Evolutionary conservation across 2,329 filamentous ascomycete genomes (phyloP).

Genomic region (Microcyclospora pomicola): DNA sequence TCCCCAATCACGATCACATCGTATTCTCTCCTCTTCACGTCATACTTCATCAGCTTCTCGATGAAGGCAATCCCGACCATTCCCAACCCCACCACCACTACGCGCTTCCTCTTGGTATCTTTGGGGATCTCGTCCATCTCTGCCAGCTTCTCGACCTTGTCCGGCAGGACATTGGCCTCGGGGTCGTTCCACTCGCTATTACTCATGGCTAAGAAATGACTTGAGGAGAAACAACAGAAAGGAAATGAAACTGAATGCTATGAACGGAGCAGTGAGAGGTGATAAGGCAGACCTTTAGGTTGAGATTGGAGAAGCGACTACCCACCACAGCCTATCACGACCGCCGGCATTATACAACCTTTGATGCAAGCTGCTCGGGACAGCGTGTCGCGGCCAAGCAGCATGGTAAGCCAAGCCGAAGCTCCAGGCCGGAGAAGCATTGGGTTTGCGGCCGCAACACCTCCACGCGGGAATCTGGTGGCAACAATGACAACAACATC

Average conservation of each 20-base stretch:
- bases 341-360: no score
- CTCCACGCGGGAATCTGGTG: no score
- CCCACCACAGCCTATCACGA: no score
- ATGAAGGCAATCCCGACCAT: constrained; percentile 57
- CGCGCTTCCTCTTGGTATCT: constrained; percentile 40
- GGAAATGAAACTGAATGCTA: background rate
- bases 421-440: no score
- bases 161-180: constrained; percentile 32
- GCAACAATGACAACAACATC: no score
- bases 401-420: no score
- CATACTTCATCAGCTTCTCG: constrained; percentile 78
- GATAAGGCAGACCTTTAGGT: background rate
- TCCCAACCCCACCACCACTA: constrained; percentile 75
- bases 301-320: no score
- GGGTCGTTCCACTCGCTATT: constrained; percentile 34
- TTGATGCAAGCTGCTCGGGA: no score
- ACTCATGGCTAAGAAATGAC: constrained; percentile 18
- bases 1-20: constrained; percentile 77
- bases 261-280: background rate
- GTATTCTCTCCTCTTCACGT: constrained; percentile 61
- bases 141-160: constrained; percentile 27
- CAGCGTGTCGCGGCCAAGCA: no score
- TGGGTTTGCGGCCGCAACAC: no score
- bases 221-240: background rate
- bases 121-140: constrained; percentile 22